These are phyloP conservation scores for Boletus rubropictus DNA, from an alignment of 768 basidiomycete genomes.

Conservation along the genomic window DNA sequence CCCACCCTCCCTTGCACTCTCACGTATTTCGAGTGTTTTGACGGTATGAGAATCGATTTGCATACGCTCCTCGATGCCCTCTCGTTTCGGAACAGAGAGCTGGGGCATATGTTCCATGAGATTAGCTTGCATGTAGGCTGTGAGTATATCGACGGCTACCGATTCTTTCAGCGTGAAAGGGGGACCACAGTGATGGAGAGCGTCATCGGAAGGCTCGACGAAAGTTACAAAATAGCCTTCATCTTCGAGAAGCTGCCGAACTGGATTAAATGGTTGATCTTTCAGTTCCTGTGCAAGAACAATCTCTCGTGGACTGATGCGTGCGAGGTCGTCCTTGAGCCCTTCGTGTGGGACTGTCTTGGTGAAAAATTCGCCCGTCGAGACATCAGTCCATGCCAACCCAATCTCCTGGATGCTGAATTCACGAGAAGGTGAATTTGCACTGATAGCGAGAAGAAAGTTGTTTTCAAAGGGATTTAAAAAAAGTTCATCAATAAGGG, in stretches of 20 bases:
- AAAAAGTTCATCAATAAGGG: constrained; percentile 88
- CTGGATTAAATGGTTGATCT: constrained; percentile 36
- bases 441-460: constrained; percentile 69
- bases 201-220: constrained; percentile 13
- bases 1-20: constrained; percentile 68
- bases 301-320: constrained; percentile 78
- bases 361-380: constrained; percentile 90
- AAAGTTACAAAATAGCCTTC: constrained; percentile 55
- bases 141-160: constrained; percentile 56
- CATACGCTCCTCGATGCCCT: constrained; percentile 58
- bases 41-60: constrained; percentile 87
- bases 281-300: constrained; percentile 51
- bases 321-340: constrained; percentile 75
- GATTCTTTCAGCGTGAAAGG: constrained; percentile 38
- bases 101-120: constrained; percentile 75
- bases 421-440: constrained; percentile 10
- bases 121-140: constrained; percentile 57
- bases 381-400: constrained; percentile 91
- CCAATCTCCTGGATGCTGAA: constrained; percentile 37
- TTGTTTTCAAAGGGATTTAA: constrained; percentile 83
- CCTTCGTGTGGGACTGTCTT: constrained; percentile 48
- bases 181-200: constrained; percentile 2
- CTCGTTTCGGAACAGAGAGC: constrained; percentile 52
- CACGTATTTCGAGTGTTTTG: constrained; percentile 80
- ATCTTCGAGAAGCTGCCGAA: constrained; percentile 46